Conservation (phyloP, 805 yeast genomes). For the Candida fluviatilis region DNA sequence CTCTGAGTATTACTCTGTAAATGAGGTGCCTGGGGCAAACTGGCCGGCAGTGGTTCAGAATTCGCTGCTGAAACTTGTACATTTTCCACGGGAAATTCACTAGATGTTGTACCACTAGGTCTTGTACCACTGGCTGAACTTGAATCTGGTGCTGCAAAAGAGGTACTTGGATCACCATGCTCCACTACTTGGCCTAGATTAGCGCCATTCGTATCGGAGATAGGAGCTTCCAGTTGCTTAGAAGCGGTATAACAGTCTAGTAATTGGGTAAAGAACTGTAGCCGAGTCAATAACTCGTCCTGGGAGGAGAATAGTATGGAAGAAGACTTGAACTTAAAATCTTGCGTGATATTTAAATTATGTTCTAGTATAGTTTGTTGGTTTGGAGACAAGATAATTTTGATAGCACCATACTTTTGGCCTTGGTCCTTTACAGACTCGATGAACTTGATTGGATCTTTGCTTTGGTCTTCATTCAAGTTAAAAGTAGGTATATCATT, state of each 20-base stretch:
- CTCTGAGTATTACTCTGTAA: too few species aligned
- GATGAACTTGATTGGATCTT: conserved; percentile 63
- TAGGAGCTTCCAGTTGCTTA: neutral
- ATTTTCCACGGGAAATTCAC: too few species aligned
- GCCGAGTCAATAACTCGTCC: neutral
- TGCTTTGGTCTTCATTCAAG: conserved; percentile 48
- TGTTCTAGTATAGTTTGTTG: neutral
- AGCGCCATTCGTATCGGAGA: too few species aligned
- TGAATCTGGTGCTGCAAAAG: too few species aligned
- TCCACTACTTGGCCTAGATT: too few species aligned
- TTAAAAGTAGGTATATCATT: conserved; percentile 49
- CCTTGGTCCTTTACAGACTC: conserved; percentile 54
- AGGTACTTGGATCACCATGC: too few species aligned
- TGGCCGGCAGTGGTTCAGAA: too few species aligned
- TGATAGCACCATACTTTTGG: conserved; percentile 65
- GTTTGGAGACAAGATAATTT: conserved; percentile 58
- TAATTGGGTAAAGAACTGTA: neutral
- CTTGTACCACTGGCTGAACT: too few species aligned
- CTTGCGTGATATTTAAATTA: neutral
- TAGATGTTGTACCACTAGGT: too few species aligned
- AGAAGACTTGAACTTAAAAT: neutral
- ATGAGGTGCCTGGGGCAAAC: too few species aligned
- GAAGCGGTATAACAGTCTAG: neutral
- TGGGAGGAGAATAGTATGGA: neutral
- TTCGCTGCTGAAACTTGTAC: too few species aligned